These are phyloP conservation scores for Ophiocordyceps australis DNA, from an alignment of 2,329 filamentous ascomycete genomes.

Conservation along the genomic window DNA sequence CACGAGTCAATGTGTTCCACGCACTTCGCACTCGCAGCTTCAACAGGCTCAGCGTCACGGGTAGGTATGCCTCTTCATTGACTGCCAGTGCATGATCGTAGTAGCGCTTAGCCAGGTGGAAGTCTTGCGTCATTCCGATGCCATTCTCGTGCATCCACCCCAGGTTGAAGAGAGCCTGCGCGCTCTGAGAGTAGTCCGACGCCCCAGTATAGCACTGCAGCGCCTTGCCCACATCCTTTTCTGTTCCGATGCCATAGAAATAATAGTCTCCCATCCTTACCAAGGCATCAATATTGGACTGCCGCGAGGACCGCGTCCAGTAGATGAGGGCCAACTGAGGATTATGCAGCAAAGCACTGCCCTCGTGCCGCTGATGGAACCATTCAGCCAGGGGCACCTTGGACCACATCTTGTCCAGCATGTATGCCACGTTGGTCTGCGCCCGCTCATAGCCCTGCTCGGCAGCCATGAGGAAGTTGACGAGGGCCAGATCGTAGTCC, in stretches of 20 bases:
- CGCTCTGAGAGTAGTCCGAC: slow-evolving; percentile 78
- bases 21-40: slow-evolving; percentile 74
- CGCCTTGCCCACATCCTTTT: slow-evolving; percentile 62
- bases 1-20: slow-evolving; percentile 86
- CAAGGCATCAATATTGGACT: slow-evolving; percentile 81
- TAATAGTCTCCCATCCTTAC: slow-evolving; percentile 99
- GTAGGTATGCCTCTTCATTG: slow-evolving; percentile 84
- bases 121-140: slow-evolving; percentile 81
- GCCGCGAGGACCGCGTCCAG: slow-evolving; percentile 88
- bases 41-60: slow-evolving; percentile 72
- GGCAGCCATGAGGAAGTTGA: slow-evolving; percentile 71
- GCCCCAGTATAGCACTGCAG: slow-evolving; percentile 85
- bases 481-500: slow-evolving; percentile 61
- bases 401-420: slow-evolving; percentile 59
- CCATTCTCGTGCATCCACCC: slow-evolving; percentile 99
- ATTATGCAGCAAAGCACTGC: slow-evolving; percentile 26
- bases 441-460: slow-evolving; percentile 84
- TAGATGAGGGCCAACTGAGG: slow-evolving; percentile 61
- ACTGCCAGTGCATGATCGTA: slow-evolving; percentile 87
- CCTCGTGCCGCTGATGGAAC: slow-evolving; percentile 21
- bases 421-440: slow-evolving; percentile 77
- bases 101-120: slow-evolving; percentile 89
- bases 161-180: slow-evolving; percentile 90
- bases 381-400: slow-evolving; percentile 17
- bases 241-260: slow-evolving; percentile 59